These are phyloP conservation scores for Coemansia sp. DNA, from an alignment of 371 early-diverging fungal genomes.

Conservation along the genomic window DNA sequence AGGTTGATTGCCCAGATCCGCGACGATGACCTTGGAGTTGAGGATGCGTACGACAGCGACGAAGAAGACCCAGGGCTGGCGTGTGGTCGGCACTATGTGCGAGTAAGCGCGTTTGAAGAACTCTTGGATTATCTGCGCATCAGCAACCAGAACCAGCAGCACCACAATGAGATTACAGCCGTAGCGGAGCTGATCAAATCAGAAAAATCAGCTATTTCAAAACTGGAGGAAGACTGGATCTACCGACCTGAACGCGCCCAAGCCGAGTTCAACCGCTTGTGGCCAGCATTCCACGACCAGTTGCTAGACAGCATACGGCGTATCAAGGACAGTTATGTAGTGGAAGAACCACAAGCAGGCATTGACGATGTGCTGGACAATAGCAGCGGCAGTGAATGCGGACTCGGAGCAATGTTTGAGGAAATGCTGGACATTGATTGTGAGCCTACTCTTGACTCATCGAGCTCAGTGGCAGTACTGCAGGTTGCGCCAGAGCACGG, in stretches of 20 bases:
- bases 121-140: slow-evolving; percentile 2
- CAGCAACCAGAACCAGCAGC: slow-evolving; percentile 7
- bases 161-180: neutral
- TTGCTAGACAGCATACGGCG: slow-evolving; percentile 15
- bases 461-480: neutral
- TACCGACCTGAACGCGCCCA: slow-evolving; percentile 6
- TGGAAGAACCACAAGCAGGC: neutral
- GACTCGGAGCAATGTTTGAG: slow-evolving; percentile 2
- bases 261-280: slow-evolving; percentile 10
- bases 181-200: neutral
- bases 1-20: neutral
- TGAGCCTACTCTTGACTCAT: too few species aligned
- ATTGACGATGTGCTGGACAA: neutral
- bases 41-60: slow-evolving; percentile 23
- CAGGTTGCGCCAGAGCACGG: slow-evolving; percentile 2
- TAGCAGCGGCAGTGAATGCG: slow-evolving; percentile 3
- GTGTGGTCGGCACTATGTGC: slow-evolving; percentile 14
- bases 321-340: neutral
- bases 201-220: neutral
- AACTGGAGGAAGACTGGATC: slow-evolving; percentile 19
- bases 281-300: slow-evolving; percentile 22
- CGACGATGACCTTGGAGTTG: slow-evolving; percentile 2
- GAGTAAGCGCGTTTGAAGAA: slow-evolving; percentile 12
- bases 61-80: slow-evolving; percentile 22
- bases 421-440: neutral